Percentiles rank a stretch among this genome's conserved stretches.
Evolutionary conservation across 2,329 filamentous ascomycete genomes (phyloP).

Genomic region (Aspergillus vadensis): DNA sequence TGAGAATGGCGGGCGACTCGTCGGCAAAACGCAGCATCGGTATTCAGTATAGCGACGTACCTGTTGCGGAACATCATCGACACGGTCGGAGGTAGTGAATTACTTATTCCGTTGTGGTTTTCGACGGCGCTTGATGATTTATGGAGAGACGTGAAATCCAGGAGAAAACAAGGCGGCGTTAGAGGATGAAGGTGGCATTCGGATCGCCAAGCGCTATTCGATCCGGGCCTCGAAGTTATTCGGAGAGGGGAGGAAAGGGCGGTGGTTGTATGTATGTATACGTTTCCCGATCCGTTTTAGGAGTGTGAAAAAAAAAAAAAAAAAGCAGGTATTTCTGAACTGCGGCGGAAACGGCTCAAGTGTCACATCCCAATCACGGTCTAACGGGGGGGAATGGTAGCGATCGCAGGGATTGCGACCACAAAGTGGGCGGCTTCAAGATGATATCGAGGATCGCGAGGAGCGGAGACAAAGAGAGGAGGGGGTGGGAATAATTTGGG

Average conservation of each 20-base stretch:
- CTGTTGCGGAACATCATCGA: slow-evolving; percentile 51
- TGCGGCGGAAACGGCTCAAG: background rate
- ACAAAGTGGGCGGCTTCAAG: background rate
- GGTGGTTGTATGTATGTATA: background rate
- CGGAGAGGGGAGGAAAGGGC: background rate
- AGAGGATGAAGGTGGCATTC: slow-evolving; percentile 15
- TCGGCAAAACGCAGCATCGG: slow-evolving; percentile 8
- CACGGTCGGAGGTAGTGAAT: background rate
- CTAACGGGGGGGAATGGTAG: background rate
- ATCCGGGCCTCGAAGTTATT: background rate
- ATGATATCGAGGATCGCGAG: background rate
- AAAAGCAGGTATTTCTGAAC: background rate
- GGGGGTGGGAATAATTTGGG: background rate
- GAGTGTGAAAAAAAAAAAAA: background rate
- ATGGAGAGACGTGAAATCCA: background rate
- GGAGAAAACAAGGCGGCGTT: background rate
- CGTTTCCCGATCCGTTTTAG: background rate
- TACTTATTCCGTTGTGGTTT: background rate
- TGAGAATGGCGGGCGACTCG: slow-evolving; percentile 3
- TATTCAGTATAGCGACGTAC: slow-evolving; percentile 34
- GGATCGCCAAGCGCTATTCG: slow-evolving; percentile 5
- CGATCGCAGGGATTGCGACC: slow-evolving; percentile 1
- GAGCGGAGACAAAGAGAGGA: background rate
- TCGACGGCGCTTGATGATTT: background rate
- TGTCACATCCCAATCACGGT: slow-evolving; percentile 4